Percentiles rank a stretch among this genome's conserved stretches.
Conservation (phyloP, 140 eudicot genomes). For the Erigeron philadelphicus region DNA sequence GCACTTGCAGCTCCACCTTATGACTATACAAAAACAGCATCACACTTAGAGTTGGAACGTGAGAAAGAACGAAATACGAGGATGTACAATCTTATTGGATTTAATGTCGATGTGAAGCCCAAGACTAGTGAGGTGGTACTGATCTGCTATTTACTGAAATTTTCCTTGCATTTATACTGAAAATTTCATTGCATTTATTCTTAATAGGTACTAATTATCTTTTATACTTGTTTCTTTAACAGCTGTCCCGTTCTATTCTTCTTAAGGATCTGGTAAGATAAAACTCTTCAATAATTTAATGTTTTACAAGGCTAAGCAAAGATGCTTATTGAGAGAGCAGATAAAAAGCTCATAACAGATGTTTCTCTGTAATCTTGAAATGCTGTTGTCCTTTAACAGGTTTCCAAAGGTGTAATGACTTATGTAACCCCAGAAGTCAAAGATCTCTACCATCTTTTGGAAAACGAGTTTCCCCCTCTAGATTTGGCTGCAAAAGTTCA, state of each 20-base stretch:
- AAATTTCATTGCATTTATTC: not conserved
- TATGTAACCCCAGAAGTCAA: conserved; percentile 78
- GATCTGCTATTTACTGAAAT: not conserved
- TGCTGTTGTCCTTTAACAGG: conserved; percentile 31
- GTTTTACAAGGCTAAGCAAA: not conserved
- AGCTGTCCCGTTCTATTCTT: conserved; percentile 70
- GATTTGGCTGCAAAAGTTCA: conserved; percentile 55
- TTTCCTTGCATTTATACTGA: not conserved
- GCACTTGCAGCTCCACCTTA: conserved; percentile 81
- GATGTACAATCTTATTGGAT: conserved; percentile 75
- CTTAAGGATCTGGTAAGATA: conserved; percentile 66
- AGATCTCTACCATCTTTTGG: conserved; percentile 64
- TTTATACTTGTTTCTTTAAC: conserved; percentile 24
- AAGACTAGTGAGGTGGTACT: conserved; percentile 71
- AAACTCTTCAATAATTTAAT: not conserved
- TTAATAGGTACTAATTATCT: not conserved
- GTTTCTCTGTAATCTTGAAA: not conserved
- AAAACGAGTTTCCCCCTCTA: conserved; percentile 60
- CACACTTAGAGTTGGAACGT: conserved; percentile 71
- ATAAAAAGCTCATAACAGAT: not conserved
- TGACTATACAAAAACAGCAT: conserved; percentile 47
- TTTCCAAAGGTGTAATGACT: conserved; percentile 76
- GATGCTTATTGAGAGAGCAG: not conserved
- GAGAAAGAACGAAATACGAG: conserved; percentile 61
- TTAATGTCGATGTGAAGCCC: conserved; percentile 51